Evolutionary conservation across 148 eudicot genomes (phyloP).

Genomic region (Euryodendron excelsum): DNA sequence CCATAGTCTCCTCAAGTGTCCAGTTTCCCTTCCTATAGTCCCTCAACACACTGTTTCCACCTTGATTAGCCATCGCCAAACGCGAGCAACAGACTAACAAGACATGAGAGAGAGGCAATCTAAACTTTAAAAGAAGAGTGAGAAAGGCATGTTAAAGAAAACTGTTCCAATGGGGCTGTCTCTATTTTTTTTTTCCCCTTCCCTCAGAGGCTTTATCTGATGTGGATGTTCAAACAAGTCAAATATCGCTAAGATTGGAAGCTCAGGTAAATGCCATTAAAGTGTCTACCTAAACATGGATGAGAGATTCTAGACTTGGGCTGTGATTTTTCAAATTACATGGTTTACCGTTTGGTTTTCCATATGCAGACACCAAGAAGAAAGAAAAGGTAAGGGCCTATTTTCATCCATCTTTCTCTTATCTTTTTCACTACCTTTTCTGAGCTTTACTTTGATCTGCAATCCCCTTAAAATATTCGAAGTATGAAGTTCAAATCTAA

Average conservation of each 20-base stretch:
- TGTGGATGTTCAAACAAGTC: no score
- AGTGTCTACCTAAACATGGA: no score
- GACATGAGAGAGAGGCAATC: background rate
- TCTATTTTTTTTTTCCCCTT: no score
- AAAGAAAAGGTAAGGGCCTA: background rate
- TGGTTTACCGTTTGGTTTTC: no score
- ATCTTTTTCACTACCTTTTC: background rate
- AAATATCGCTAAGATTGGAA: no score
- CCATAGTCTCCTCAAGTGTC: constrained; percentile 83
- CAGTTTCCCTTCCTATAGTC: constrained; percentile 93
- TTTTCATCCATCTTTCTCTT: background rate
- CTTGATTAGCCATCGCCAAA: constrained; percentile 31
- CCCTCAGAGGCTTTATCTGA: no score
- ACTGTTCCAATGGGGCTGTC: no score
- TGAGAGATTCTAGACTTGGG: no score
- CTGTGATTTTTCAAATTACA: no score
- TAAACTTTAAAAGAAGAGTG: background rate
- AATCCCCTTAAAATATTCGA: constrained; percentile 42
- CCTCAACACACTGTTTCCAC: constrained; percentile 29
- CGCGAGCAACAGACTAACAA: background rate
- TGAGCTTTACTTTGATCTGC: constrained; percentile 4
- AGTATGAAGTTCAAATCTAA: constrained; percentile 52
- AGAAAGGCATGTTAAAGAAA: no score
- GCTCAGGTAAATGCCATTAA: no score
- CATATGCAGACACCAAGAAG: constrained; percentile 5